Conservation (phyloP, 257 asterid species). For the Solanum lycopersicoides region DNA sequence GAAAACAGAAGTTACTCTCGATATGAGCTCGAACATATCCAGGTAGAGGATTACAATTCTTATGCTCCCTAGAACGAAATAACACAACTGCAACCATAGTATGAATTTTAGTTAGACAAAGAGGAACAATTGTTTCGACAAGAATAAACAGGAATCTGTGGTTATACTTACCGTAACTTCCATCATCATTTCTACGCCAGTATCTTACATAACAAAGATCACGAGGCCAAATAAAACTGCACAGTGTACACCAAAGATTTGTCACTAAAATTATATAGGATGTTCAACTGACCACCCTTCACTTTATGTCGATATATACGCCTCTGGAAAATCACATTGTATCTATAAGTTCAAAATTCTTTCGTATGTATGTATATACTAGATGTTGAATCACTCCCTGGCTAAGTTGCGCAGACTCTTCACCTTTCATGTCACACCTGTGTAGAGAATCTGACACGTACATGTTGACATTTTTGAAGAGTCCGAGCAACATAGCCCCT, state of each 20-base stretch:
- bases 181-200: constrained; percentile 99
- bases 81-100: constrained; percentile 63
- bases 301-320: not conserved
- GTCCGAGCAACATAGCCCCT: not conserved
- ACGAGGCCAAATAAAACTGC: constrained; percentile 95
- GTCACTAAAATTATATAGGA: not conserved
- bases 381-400: not conserved
- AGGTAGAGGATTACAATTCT: constrained; percentile 79
- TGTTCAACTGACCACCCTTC: not conserved
- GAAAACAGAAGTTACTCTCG: constrained; percentile 48
- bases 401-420: not conserved
- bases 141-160: not conserved
- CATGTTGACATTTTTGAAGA: not conserved
- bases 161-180: constrained; percentile 72
- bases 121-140: not conserved
- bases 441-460: not conserved
- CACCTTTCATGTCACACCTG: not conserved
- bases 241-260: not conserved
- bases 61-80: constrained; percentile 93
- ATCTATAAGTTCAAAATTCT: not conserved
- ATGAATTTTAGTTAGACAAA: constrained; percentile 1
- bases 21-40: constrained; percentile 92
- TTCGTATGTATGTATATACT: not conserved
- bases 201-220: constrained; percentile 96
- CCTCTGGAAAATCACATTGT: not conserved